Base-by-base conservation (phyloP, 768 basidiomycete genomes). In the Amanita fuliginea region DNA sequence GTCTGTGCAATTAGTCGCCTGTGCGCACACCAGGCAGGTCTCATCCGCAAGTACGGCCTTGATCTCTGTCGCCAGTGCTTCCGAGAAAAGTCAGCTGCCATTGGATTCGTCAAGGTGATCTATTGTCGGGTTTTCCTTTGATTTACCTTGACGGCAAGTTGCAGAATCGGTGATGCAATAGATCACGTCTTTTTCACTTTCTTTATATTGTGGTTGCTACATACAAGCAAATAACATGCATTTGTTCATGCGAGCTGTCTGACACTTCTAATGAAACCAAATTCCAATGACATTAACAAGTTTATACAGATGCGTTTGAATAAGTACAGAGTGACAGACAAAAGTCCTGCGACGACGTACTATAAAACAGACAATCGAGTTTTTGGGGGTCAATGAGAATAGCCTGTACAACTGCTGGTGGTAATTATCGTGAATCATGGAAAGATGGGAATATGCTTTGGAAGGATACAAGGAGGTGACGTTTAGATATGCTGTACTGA, bases 21-120 rank as follows among this genome's bases (percentile, higher is more conserved):
- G 62, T 96, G 93, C 61, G 88, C 92, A 33, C 93, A 96, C 69
- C 91, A 94, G 70, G 93, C 91, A 60, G 93, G 93, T 84, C 81
- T 96, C 67, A 92, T 96, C 68, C 87, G 93, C 71, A 90, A 94
- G 72, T 93, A 95, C 70, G 92, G 93, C 51, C 81, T 95, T 58
- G 91, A 95, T 73, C 85, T 96, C 59, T 96, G 93, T 73, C 88
- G 93, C 70, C 93, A 96, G 70, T 96, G 93, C 73, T 96, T 95
- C 86, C 87, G 93, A 59, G 93, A 96, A 75, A 93, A 92, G 74
- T 77, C 90, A 46, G 78, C 83, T 58, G 84, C 86, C 53, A 96
- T 96, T 60, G 93, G 93, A 53, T 96, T 96, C 76, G 73, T 77
- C 64, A 96, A 96, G 88, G 93, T 94, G 57, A 49, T 2, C 42